A percentile compares a stretch with the other conserved stretches of the same genome.
These are phyloP conservation scores for Musa itinerans DNA, from an alignment of 176 grass and related monocot genomes.

Conservation along the genomic window DNA sequence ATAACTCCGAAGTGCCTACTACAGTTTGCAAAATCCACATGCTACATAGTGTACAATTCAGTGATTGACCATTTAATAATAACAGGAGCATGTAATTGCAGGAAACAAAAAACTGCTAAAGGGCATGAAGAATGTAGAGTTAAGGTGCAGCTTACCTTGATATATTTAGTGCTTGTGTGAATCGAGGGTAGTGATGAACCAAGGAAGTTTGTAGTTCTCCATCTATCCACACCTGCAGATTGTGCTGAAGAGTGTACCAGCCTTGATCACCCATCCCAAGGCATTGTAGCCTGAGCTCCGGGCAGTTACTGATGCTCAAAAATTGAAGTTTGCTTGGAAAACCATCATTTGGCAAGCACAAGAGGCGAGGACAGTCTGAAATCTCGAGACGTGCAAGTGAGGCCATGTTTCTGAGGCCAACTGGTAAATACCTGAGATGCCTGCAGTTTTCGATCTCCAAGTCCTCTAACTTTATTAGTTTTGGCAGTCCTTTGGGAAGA, in stretches of 20 bases:
- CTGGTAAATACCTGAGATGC: slow-evolving; percentile 19
- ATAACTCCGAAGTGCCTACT: too few species aligned
- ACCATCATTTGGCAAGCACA: slow-evolving; percentile 1
- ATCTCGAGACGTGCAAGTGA: slow-evolving; percentile 27
- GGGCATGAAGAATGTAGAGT: neutral
- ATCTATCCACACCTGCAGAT: neutral
- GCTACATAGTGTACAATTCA: neutral
- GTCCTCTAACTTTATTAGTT: slow-evolving; percentile 28
- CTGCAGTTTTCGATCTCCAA: slow-evolving; percentile 29
- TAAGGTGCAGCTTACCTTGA: neutral
- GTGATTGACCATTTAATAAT: neutral
- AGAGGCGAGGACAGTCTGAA: slow-evolving; percentile 27
- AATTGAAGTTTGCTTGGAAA: slow-evolving; percentile 25
- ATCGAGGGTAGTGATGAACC: neutral
- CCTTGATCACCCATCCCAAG: neutral
- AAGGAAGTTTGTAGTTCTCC: neutral
- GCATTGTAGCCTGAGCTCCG: slow-evolving; percentile 16
- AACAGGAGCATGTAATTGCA: neutral
- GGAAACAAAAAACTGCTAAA: neutral
- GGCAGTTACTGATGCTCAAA: slow-evolving; percentile 29
- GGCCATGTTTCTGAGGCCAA: slow-evolving; percentile 14
- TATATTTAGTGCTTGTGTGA: neutral
- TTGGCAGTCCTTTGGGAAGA: slow-evolving; percentile 23
- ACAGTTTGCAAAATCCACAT: neutral
- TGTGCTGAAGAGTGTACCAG: neutral